phyloP scores from a whole-genome alignment of 2,329 filamentous ascomycete species.

The Xenoacremonium recifei region DNA sequence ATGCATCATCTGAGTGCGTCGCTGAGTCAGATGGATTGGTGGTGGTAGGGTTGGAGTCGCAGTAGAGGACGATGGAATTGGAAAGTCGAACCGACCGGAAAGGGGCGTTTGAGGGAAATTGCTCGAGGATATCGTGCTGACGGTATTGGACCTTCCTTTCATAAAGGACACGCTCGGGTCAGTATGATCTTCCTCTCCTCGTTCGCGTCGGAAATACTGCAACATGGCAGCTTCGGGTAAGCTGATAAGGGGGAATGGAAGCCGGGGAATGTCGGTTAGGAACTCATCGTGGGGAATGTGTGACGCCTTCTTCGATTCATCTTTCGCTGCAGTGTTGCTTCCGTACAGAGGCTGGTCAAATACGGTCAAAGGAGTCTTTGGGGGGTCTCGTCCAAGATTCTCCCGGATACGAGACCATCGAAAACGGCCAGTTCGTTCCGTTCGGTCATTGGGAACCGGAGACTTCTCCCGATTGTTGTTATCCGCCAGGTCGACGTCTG shows the following conservation, averaged over 20 bases:
- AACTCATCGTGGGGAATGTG: conserved; percentile 23
- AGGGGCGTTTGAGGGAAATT: conserved; percentile 25
- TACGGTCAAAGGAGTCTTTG: conserved; percentile 18
- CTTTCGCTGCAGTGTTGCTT: conserved; percentile 10
- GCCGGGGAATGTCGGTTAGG: conserved; percentile 21
- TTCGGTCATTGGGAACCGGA: not conserved
- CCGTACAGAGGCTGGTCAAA: conserved; percentile 23
- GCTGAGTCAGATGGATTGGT: conserved; percentile 12
- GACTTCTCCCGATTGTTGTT: not conserved
- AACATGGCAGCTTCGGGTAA: conserved; percentile 35
- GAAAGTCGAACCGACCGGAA: conserved; percentile 14
- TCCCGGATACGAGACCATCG: conserved; percentile 26
- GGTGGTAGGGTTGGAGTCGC: conserved; percentile 11
- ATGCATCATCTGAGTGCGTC: conserved; percentile 7
- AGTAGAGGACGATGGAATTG: conserved; percentile 4
- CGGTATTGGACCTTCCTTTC: conserved; percentile 27
- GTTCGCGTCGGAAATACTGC: conserved; percentile 30
- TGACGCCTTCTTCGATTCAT: conserved; percentile 5
- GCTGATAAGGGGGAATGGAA: conserved; percentile 37
- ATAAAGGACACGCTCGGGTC: conserved; percentile 28
- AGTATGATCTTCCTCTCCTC: conserved; percentile 38
- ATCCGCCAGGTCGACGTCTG: conserved; percentile 14
- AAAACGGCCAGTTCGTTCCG: conserved; percentile 11
- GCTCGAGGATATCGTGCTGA: conserved; percentile 29
- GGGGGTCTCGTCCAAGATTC: conserved; percentile 21